Evolutionary conservation across 1,139 yeast genomes (phyloP).

Genomic region (Pichia sp.): DNA sequence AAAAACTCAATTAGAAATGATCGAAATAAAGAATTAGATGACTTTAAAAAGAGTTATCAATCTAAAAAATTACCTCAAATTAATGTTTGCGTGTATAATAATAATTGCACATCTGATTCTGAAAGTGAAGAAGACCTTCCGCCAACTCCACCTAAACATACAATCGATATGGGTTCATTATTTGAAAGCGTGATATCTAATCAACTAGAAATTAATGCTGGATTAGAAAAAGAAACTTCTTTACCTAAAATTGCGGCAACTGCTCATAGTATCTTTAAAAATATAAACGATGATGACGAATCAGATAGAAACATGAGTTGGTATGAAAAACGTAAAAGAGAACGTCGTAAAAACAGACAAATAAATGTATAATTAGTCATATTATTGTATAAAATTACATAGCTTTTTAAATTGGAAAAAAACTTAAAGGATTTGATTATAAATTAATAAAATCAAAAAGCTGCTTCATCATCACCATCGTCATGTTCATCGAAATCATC

Average conservation of each 20-base stretch:
- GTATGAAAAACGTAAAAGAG: constrained; percentile 15
- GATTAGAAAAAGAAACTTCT: neutral
- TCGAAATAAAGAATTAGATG: constrained; percentile 3
- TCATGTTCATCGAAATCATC: constrained; percentile 46
- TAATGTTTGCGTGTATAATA: neutral
- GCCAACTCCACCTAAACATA: constrained; percentile 28
- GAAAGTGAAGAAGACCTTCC: constrained; percentile 14
- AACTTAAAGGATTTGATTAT: neutral
- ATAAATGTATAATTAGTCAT: neutral
- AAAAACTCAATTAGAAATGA: constrained; percentile 14
- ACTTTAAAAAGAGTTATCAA: constrained; percentile 19
- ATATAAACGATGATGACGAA: neutral
- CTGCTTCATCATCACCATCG: constrained; percentile 57
- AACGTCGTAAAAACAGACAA: constrained; percentile 6
- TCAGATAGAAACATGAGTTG: constrained; percentile 7
- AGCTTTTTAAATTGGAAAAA: neutral
- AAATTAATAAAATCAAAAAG: constrained; percentile 38
- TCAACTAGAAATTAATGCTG: neutral
- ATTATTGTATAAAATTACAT: neutral
- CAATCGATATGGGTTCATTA: constrained; percentile 15
- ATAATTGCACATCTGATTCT: neutral
- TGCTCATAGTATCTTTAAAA: neutral
- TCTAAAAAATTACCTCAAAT: constrained; percentile 18
- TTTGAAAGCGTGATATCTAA: constrained; percentile 9
- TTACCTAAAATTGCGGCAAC: neutral